Percentiles rank a stretch among this genome's conserved stretches.
Evolutionary conservation across 768 basidiomycete species (phyloP).

Genomic region (Mycena floridula): DNA sequence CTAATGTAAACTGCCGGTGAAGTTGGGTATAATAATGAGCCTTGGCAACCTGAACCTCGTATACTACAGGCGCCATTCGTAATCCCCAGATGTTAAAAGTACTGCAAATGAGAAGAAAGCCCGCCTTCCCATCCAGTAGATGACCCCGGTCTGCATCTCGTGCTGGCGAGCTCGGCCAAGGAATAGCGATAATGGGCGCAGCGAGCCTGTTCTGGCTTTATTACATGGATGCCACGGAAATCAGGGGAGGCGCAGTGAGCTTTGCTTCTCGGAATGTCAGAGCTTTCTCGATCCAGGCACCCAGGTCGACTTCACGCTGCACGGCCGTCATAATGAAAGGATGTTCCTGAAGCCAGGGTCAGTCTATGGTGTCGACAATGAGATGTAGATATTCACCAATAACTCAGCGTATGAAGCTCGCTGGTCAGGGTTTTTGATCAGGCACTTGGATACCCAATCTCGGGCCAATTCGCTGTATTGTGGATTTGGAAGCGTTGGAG

Average conservation of each 20-base stretch:
- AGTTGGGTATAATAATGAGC: no score
- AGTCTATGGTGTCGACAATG: background rate
- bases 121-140: background rate
- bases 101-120: background rate
- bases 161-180: no score
- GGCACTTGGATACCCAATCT: conserved; percentile 77
- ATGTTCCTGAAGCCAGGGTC: conserved; percentile 48
- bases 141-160: no score
- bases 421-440: conserved; percentile 72
- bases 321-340: conserved; percentile 67
- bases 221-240: background rate
- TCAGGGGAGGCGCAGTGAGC: background rate
- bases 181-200: background rate
- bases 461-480: conserved; percentile 62
- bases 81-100: no score
- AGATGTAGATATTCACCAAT: conserved; percentile 40
- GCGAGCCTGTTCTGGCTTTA: background rate
- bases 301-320: conserved; percentile 73
- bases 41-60: no score
- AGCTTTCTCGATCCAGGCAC: conserved; percentile 67
- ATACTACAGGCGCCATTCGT: no score
- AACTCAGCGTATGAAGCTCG: conserved; percentile 83
- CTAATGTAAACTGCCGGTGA: no score
- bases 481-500: conserved; percentile 76
- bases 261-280: conserved; percentile 15